These are phyloP conservation scores for Globisporangium cederbergense DNA, from an alignment of 352 stramenopile genomes.

Conservation along the genomic window DNA sequence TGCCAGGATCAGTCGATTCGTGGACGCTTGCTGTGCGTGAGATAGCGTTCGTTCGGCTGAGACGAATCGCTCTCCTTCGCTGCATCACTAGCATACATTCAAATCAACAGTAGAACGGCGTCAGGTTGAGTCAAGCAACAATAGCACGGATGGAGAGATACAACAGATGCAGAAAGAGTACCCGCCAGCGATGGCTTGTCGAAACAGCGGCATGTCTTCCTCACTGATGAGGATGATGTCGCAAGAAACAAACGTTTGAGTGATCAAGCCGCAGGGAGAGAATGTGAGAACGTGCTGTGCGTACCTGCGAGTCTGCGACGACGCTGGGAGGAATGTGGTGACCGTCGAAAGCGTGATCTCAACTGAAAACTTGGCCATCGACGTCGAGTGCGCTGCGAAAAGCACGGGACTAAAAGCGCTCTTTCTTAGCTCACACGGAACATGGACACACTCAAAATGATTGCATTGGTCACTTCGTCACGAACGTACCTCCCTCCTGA, in stretches of 20 bases:
- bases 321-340: constrained; percentile 68
- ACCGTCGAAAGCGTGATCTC: constrained; percentile 83
- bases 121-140: background rate
- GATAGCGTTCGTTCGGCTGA: constrained; percentile 51
- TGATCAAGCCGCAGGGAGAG: background rate
- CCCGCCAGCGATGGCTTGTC: constrained; percentile 18
- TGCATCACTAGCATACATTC: constrained; percentile 1
- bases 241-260: too few relatives aligned
- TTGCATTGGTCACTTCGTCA: background rate
- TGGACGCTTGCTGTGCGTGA: constrained; percentile 57
- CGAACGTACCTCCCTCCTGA: constrained; percentile 47
- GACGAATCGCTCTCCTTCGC: constrained; percentile 38
- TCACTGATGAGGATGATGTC: constrained; percentile 18
- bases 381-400: constrained; percentile 67
- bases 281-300: background rate
- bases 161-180: background rate
- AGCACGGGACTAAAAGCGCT: constrained; percentile 55
- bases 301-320: constrained; percentile 53
- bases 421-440: constrained; percentile 3
- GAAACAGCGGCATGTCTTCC: constrained; percentile 29
- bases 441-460: background rate
- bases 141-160: background rate
- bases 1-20: constrained; percentile 26
- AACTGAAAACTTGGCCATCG: constrained; percentile 62
- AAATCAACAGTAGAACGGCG: background rate